Base-by-base conservation (phyloP, 352 stramenopile species). In the Pythium periplocum region DNA sequence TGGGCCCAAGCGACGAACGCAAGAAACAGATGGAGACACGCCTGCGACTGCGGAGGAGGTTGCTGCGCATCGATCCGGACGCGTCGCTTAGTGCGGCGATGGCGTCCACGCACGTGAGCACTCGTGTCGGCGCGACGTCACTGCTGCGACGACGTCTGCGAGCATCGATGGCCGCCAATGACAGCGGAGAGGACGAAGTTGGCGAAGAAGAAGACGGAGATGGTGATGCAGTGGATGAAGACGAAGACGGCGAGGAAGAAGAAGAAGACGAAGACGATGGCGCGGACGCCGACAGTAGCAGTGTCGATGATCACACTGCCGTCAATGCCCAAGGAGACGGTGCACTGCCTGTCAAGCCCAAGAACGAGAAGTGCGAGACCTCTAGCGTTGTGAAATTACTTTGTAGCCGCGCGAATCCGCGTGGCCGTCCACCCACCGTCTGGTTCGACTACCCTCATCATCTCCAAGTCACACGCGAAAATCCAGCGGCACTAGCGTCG, bases 381-480 rank as follows among this genome's bases (percentile, higher is more conserved):
- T 66, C 73, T 10, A 3, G 45, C 1, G 55, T 75, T 0, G 61
- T 88, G 30, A 85, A 83, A 41, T 51, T 90, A 4, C 49, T 83
- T 30, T 79, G 80, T 42, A 89, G 77, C 53, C 68, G 70, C 11
- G 69, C 50, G 47, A 66, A 79, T 40, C 71, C 66, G 8, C 61
- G 68, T 33, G 54, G 53, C 42, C 71, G 83, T 5, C 66, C 62
- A 9, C 75, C 80, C 2, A 95, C 85, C 0, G 68, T 97, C 8
- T 96, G 87, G 66, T 96, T 97, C 50, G 86, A 96, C 45, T 97
- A 97, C 56, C 86, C 89, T 1, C 53, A 69, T 41, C 78, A 87
- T 32, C 67, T 96, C 1, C 59, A 73, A 8, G 55, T 80, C 37
- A 61, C 64, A 6, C 66, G 87, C 8, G 62, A 66, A 45, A 51